Percentiles rank a stretch among this genome's conserved stretches.
Evolutionary conservation across 2,329 filamentous ascomycete genomes (phyloP).

Genomic region (Cryphonectria radicalis): DNA sequence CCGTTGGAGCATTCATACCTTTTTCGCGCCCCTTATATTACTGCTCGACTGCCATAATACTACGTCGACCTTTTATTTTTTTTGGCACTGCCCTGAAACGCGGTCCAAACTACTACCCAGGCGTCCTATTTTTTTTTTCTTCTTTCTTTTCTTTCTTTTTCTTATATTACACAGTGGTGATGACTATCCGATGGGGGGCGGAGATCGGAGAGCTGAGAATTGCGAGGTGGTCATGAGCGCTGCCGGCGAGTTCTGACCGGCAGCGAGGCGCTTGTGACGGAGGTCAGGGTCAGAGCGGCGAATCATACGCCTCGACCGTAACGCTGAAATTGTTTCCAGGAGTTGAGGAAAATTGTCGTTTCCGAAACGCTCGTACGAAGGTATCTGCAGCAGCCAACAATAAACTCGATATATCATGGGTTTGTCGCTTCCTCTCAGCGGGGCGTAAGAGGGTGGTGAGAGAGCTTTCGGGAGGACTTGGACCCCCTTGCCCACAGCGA

Average conservation of each 20-base stretch:
- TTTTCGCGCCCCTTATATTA: slow-evolving; percentile 19
- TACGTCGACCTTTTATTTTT: slow-evolving; percentile 22
- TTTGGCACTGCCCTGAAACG: slow-evolving; percentile 14
- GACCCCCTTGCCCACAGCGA: slow-evolving; percentile 7
- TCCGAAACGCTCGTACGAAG: slow-evolving; percentile 17
- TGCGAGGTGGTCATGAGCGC: slow-evolving; percentile 16
- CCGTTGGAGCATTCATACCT: slow-evolving; percentile 18
- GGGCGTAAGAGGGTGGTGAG: slow-evolving; percentile 8
- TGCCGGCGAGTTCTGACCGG: slow-evolving; percentile 15
- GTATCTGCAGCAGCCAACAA: slow-evolving; percentile 24
- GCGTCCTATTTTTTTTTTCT: slow-evolving; percentile 15
- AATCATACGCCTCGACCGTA: slow-evolving; percentile 21
- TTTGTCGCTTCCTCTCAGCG: slow-evolving; percentile 13
- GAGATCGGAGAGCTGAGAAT: slow-evolving; percentile 6
- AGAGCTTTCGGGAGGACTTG: neutral
- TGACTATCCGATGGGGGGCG: slow-evolving; percentile 16
- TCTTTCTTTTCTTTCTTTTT: neutral
- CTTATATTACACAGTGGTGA: slow-evolving; percentile 5
- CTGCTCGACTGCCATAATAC: slow-evolving; percentile 26
- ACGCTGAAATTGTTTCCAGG: slow-evolving; percentile 16
- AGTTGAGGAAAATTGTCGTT: slow-evolving; percentile 16
- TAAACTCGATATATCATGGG: slow-evolving; percentile 11
- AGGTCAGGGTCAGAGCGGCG: slow-evolving; percentile 9
- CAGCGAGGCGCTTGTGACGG: slow-evolving; percentile 20
- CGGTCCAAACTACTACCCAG: slow-evolving; percentile 27